Evolutionary conservation across 1,284 basidiomycete species (phyloP), one percentile per base, ranked within the genome.

Genomic region (Ustilago crameri): DNA sequence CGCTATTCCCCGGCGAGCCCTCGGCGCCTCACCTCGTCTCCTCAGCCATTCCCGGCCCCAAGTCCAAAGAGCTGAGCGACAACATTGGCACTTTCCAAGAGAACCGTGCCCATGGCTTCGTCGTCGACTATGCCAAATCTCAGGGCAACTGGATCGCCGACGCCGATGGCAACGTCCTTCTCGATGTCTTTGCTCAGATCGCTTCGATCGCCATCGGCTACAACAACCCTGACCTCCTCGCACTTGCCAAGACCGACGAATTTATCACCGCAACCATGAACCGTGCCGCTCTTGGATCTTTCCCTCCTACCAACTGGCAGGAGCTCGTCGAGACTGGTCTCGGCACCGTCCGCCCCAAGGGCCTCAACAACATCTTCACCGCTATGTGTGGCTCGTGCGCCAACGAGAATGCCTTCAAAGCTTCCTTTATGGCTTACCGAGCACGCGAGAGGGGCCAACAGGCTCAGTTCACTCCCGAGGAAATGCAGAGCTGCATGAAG

Each of bases 151-250:
- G 85, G 79, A 76, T 88, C 40, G 84, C 85, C 47, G 87, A 88
- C 61, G 87, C 85, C 2, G 87, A 88, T 69, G 86, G 86, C 22
- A 88, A 88, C 78, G 77, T 78, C 34, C 73, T 86, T 12, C 84
- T 88, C 49, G 87, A 88, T 60, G 85, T 87, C 38, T 88, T 87
- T 74, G 86, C 85, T 3, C 87, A 88, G 76, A 85, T 85, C 34
- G 84, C 84, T 15, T 80, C 78, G 12, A 78, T 80, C 44, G 68
- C 70, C 40, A 62, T 75, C 23, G 85, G 85, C 32, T 87, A 87
- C 83, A 87, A 87, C 74, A 84, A 87, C 53, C 86, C 86, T 1
- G 81, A 81, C 40, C 78, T 87, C 14, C 80, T 52, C 23, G 60
- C 65, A n/a, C 64, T 79, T 20, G 75, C 75, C 40, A 60, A 70